Conservation (phyloP, 75 land plant species). For the Cunninghamia lanceolata region DNA sequence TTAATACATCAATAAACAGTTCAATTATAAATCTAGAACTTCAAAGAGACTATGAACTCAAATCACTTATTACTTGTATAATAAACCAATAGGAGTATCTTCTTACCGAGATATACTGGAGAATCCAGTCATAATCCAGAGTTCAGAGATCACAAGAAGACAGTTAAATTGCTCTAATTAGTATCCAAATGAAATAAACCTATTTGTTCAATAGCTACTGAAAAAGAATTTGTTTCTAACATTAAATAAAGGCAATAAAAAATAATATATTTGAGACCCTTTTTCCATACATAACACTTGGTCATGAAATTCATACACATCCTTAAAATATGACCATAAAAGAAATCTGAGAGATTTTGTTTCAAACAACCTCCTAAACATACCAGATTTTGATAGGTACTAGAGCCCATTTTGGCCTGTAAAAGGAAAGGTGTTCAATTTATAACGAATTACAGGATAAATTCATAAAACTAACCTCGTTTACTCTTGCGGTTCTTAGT, state of each 20-base stretch:
- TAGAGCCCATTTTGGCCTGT: too few relatives aligned
- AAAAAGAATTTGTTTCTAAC: too few relatives aligned
- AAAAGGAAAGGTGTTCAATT: neutral
- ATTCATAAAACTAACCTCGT: neutral
- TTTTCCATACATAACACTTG: too few relatives aligned
- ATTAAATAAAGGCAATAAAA: too few relatives aligned
- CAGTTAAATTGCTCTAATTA: neutral
- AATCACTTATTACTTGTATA: too few relatives aligned
- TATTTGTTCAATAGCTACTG: too few relatives aligned
- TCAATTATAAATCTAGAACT: neutral
- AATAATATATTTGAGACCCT: neutral
- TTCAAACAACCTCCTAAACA: too few relatives aligned
- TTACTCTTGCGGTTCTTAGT: neutral
- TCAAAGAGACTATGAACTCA: neutral
- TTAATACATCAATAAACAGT: neutral
- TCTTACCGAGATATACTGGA: conserved; percentile 23
- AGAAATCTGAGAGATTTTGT: neutral
- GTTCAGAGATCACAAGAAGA: neutral
- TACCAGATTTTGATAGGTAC: too few relatives aligned
- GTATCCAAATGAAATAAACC: neutral
- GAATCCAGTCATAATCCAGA: neutral
- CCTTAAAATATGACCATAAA: neutral
- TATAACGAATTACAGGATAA: neutral
- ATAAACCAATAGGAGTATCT: neutral
- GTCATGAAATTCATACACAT: neutral